phyloP scores from a whole-genome alignment of 441 rosid genomes.

The Macaranga tanarius region DNA sequence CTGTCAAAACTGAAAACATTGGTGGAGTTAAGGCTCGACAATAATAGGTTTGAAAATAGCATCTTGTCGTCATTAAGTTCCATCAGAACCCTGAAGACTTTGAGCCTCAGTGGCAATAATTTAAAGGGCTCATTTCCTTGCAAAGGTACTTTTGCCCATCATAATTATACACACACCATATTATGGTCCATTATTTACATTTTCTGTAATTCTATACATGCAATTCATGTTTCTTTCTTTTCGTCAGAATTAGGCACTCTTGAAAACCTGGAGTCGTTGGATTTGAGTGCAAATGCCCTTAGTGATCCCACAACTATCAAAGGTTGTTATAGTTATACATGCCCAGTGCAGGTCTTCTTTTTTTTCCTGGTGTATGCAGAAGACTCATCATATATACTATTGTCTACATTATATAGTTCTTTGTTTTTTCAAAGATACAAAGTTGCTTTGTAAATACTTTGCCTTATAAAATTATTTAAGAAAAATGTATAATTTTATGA shows the following conservation, averaged over 20 bases:
- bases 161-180: background rate
- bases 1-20: background rate
- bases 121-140: constrained; percentile 7
- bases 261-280: background rate
- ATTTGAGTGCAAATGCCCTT: background rate
- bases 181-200: background rate
- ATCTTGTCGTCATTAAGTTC: background rate
- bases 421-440: too few species aligned
- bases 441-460: too few species aligned
- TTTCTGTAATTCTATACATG: too few species aligned
- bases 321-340: background rate
- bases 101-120: background rate
- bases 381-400: too few species aligned
- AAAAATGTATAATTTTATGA: too few species aligned
- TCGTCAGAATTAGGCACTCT: background rate
- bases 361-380: too few species aligned
- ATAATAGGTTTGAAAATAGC: background rate
- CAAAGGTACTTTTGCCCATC: background rate
- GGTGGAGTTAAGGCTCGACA: background rate
- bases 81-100: background rate
- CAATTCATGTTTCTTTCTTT: too few species aligned
- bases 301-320: too few species aligned
- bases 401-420: too few species aligned
- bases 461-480: too few species aligned
- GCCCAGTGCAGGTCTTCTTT: too few species aligned